Evolutionary conservation across 352 stramenopile species (phyloP).

Genomic region (Globisporangium carolinianum): DNA sequence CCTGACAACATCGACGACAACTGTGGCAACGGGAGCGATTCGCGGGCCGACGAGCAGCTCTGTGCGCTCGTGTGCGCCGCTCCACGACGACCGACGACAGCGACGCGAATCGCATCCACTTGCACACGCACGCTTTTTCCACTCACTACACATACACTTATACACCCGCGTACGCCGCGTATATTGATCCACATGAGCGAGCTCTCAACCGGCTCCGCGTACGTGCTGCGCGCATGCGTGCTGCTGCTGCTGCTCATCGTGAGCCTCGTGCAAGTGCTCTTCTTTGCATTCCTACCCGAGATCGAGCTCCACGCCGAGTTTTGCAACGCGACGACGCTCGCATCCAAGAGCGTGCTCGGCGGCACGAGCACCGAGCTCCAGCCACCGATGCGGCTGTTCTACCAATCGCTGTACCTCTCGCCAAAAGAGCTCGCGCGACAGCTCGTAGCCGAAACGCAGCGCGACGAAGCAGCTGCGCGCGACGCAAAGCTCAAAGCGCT

Average conservation of each 20-base stretch:
- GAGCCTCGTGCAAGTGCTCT: constrained; percentile 60
- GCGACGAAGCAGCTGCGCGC: constrained; percentile 24
- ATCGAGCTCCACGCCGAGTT: constrained; percentile 52
- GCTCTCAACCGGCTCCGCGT: constrained; percentile 30
- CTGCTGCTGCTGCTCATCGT: constrained; percentile 67
- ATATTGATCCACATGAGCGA: constrained; percentile 2
- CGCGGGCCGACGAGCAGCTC: background rate
- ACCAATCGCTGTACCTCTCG: constrained; percentile 72
- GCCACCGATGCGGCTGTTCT: constrained; percentile 63
- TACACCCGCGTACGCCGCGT: too few species aligned
- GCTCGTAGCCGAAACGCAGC: constrained; percentile 32
- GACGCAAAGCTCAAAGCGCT: constrained; percentile 8
- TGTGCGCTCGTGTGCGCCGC: background rate
- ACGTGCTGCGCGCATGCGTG: constrained; percentile 62
- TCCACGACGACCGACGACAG: too few species aligned
- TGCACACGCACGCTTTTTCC: too few species aligned
- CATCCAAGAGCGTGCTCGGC: constrained; percentile 29
- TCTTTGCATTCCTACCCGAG: constrained; percentile 70
- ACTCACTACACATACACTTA: too few species aligned
- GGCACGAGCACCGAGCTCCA: constrained; percentile 41
- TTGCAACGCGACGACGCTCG: constrained; percentile 49
- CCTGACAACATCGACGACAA: too few species aligned
- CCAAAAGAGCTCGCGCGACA: constrained; percentile 42
- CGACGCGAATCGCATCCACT: too few species aligned
- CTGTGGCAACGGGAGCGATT: too few species aligned